These are phyloP conservation scores for Cyanidioschyzon merolae DNA, from an alignment of 23 red algal genomes.

Conservation along the genomic window DNA sequence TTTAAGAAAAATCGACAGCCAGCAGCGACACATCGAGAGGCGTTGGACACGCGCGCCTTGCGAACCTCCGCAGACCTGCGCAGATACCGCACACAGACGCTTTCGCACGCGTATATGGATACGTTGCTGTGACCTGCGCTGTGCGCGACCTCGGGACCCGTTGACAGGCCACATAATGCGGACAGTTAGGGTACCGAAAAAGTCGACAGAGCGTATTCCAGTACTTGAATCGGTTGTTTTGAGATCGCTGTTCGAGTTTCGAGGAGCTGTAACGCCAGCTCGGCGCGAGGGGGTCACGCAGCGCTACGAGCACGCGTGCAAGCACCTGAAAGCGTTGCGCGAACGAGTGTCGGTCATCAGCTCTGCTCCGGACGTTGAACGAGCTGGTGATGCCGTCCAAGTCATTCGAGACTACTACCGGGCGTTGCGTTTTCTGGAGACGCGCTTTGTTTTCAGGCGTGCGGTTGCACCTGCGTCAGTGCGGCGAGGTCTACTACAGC, in stretches of 20 bases:
- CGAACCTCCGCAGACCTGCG: no score
- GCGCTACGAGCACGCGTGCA: not conserved
- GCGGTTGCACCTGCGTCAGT: no score
- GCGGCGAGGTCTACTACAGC: not conserved
- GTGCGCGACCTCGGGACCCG: no score
- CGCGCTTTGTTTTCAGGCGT: not conserved
- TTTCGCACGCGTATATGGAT: no score
- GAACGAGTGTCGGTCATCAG: not conserved
- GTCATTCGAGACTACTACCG: not conserved
- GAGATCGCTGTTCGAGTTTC: not conserved
- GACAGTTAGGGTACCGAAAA: not conserved
- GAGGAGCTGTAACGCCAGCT: not conserved
- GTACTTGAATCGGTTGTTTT: not conserved
- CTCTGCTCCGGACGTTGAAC: not conserved
- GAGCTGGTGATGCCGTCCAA: not conserved
- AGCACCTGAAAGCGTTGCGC: not conserved
- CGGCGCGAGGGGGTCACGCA: not conserved
- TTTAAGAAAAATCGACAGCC: no score
- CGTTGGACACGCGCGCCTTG: no score
- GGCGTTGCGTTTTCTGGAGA: slow-evolving; percentile 2
- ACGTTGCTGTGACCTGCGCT: no score
- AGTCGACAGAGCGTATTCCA: not conserved
- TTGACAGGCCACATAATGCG: not conserved
- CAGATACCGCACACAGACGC: no score
- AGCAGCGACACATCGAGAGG: no score